Base-by-base conservation (phyloP, 352 stramenopile genomes). In the Globisporangium recalcitrans region DNA sequence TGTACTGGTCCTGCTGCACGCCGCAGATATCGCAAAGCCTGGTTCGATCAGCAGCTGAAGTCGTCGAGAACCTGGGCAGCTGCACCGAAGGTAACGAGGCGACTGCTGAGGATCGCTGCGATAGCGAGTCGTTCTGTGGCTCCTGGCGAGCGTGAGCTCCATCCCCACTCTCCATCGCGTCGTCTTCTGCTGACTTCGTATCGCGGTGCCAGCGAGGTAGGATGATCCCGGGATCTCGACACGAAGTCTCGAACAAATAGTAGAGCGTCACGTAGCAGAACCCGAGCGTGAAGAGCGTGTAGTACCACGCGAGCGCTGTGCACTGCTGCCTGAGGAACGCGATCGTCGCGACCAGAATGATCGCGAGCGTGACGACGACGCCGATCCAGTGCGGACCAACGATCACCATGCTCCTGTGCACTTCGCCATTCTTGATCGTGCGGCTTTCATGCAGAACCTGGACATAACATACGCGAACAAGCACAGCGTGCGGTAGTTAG, bases 301-400 rank as follows among this genome's bases (percentile, higher is more conserved):
- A 81, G 54, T 82, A 74, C 74, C 71, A 87, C 31, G 78, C 64
- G 57, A 87, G 74, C 1, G 49, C 55, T 19, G 48, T 27, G 54
- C 77, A 80, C 34, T 91, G 80, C 60, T 91, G 76, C 14, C 69
- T 60, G 24, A 92, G 65, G 67, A 93, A 91, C 57, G 90, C 65
- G 51, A 58, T 68, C 0, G 77, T 89, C 36, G 73, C 77, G 27
- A 75, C 67, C 1, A 91, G 24, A n/a, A 92, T 74, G 58, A 94
- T 83, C 2, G 60, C 54, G 29, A 88, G 49, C 19, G 82, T 93
- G 42, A 87, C 72, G 46, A 92, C 46, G 31, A 91, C 83, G 36
- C 85, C 85, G 56, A 90, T 82, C 84, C 85, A 95, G 62, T 95
- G 82, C 4, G 86, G 86, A 0, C 86, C 86, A 2, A 95, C 70